These are phyloP conservation scores for Aspergillus sp. DNA, from an alignment of 2,329 filamentous ascomycete genomes.

Conservation along the genomic window DNA sequence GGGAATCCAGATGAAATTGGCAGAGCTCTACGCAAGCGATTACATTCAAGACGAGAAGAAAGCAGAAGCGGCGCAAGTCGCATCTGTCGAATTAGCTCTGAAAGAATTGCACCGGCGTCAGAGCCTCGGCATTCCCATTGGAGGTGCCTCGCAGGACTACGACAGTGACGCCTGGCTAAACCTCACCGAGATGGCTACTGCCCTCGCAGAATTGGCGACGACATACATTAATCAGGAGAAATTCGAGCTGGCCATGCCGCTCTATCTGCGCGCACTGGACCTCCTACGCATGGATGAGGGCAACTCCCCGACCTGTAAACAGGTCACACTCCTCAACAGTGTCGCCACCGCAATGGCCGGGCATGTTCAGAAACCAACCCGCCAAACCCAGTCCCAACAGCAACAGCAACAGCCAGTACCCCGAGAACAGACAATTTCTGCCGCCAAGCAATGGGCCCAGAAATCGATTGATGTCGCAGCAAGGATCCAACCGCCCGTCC, in stretches of 20 bases:
- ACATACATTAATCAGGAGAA: constrained; percentile 66
- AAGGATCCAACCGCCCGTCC: constrained; percentile 56
- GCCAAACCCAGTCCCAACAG: constrained; percentile 13
- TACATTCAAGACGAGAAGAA: constrained; percentile 65
- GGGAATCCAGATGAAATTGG: constrained; percentile 72
- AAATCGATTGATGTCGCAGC: constrained; percentile 64
- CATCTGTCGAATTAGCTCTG: constrained; percentile 72
- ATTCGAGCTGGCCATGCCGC: constrained; percentile 72
- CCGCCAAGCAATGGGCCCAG: constrained; percentile 68
- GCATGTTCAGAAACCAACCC: constrained; percentile 24
- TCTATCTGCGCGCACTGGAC: constrained; percentile 77
- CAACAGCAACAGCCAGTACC: constrained; percentile 38
- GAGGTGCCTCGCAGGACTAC: constrained; percentile 45
- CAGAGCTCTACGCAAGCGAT: constrained; percentile 69
- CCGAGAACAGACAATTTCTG: constrained; percentile 55
- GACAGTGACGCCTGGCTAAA: constrained; percentile 31
- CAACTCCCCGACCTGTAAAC: constrained; percentile 57
- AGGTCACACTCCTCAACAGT: constrained; percentile 62
- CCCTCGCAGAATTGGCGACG: constrained; percentile 56
- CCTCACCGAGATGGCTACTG: constrained; percentile 29
- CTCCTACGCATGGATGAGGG: constrained; percentile 47
- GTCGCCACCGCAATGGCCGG: constrained; percentile 42
- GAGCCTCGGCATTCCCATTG: constrained; percentile 58
- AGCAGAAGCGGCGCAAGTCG: constrained; percentile 67
- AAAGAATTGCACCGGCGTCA: constrained; percentile 64